Evolutionary conservation across 202 grass and related monocot species (phyloP).

Genomic region (Bolboschoenoplectus hybrid): DNA sequence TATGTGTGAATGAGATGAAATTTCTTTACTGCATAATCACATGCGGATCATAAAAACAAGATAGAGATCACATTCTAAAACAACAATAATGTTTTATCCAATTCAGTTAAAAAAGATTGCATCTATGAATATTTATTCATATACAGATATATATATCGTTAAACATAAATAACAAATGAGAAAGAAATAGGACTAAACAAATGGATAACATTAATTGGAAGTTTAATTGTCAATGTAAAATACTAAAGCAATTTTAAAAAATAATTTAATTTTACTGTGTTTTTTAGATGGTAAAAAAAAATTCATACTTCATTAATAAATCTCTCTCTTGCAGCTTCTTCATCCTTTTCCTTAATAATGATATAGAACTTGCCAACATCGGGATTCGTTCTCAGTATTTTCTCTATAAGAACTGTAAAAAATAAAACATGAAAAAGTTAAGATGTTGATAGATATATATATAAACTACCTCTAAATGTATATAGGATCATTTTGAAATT

Average conservation of each 20-base stretch:
- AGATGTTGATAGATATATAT: neutral
- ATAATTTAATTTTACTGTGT: neutral
- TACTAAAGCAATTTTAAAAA: neutral
- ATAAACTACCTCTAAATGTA: neutral
- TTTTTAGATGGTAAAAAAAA: neutral
- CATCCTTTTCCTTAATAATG: conserved; percentile 80
- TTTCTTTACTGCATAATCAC: neutral
- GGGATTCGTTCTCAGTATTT: conserved; percentile 73
- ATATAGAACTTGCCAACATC: conserved; percentile 90
- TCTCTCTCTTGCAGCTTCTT: conserved; percentile 57
- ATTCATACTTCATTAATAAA: conserved; percentile 58
- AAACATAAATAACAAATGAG: neutral
- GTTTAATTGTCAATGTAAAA: neutral
- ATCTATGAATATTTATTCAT: neutral
- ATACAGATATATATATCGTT: neutral
- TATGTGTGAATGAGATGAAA: neutral
- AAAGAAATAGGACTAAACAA: neutral
- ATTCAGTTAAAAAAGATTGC: neutral
- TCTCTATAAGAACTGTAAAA: conserved; percentile 79
- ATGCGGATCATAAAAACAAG: neutral
- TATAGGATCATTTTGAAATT: neutral
- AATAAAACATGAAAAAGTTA: neutral
- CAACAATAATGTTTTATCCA: neutral
- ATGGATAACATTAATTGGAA: neutral
- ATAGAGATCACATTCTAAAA: neutral